These are phyloP conservation scores for Anethum foeniculum DNA, from an alignment of 140 eudicot species.

Conservation along the genomic window DNA sequence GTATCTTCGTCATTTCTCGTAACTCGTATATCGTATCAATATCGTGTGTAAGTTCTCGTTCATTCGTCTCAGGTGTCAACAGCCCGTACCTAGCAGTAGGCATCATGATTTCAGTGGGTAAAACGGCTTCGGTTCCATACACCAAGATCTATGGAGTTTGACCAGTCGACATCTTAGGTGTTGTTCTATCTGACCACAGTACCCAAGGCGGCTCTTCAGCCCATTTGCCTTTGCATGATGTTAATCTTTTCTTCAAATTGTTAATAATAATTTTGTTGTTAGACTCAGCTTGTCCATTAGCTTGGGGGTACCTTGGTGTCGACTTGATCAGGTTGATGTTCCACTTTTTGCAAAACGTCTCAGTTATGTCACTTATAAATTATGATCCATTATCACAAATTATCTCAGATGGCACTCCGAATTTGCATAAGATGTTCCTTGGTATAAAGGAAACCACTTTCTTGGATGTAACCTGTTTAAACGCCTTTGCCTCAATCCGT, in stretches of 20 bases:
- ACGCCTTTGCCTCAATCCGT: too few species aligned
- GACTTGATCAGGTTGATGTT: neutral
- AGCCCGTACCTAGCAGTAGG: neutral
- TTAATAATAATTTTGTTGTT: too few species aligned
- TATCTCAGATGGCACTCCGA: too few species aligned
- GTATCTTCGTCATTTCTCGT: neutral
- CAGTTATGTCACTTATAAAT: neutral
- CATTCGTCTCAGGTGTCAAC: neutral
- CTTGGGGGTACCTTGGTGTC: neutral
- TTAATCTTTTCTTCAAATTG: neutral
- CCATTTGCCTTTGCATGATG: neutral
- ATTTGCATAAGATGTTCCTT: too few species aligned
- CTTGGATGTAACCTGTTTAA: too few species aligned
- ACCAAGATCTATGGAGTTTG: slow-evolving; percentile 2
- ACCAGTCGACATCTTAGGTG: neutral
- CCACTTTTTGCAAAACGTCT: neutral
- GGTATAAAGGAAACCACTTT: too few species aligned
- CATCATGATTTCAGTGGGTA: neutral
- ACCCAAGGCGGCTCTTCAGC: neutral
- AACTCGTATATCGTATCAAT: neutral
- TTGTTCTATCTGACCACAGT: neutral
- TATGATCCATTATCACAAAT: neutral
- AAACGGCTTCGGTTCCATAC: neutral
- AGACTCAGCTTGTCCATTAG: too few species aligned
- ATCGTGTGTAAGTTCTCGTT: neutral